phyloP scores from a whole-genome alignment of 2,329 filamentous ascomycete species.

The Fusarium anthophilum region DNA sequence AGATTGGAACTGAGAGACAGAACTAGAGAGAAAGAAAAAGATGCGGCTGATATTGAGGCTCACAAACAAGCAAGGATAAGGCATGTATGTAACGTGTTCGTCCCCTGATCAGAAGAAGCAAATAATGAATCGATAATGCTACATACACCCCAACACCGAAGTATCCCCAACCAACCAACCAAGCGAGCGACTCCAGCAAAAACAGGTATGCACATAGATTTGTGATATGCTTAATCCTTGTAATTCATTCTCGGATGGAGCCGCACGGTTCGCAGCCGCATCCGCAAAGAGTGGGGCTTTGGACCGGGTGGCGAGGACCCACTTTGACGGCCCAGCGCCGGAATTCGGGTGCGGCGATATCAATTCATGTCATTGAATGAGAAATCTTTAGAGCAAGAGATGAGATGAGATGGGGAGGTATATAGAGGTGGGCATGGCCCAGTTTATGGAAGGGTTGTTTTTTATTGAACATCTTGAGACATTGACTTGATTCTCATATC shows the following conservation, averaged over 20 bases:
- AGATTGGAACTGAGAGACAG: background rate
- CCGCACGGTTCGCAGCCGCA: constrained; percentile 34
- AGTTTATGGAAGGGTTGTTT: background rate
- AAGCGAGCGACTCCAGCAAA: background rate
- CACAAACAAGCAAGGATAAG: constrained; percentile 15
- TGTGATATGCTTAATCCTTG: constrained; percentile 2
- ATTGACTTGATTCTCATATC: constrained; percentile 17
- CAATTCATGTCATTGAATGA: background rate
- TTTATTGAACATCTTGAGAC: constrained; percentile 15
- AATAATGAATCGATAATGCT: constrained; percentile 17
- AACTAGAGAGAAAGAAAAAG: background rate
- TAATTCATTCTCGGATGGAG: constrained; percentile 25
- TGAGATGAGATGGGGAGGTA: constrained; percentile 2
- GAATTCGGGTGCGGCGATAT: constrained; percentile 24
- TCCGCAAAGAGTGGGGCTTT: background rate
- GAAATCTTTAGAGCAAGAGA: background rate
- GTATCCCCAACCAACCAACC: constrained; percentile 33
- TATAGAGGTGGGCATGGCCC: constrained; percentile 29
- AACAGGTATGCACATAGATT: background rate
- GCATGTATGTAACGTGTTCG: constrained; percentile 4
- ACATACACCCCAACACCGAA: constrained; percentile 32
- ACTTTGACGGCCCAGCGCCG: constrained; percentile 29
- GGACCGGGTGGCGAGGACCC: constrained; percentile 2
- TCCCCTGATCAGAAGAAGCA: constrained; percentile 8
- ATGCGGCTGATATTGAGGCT: constrained; percentile 1